These are phyloP conservation scores for Raphanus raphanistrum DNA, from an alignment of 345 rosid genomes.

Conservation along the genomic window DNA sequence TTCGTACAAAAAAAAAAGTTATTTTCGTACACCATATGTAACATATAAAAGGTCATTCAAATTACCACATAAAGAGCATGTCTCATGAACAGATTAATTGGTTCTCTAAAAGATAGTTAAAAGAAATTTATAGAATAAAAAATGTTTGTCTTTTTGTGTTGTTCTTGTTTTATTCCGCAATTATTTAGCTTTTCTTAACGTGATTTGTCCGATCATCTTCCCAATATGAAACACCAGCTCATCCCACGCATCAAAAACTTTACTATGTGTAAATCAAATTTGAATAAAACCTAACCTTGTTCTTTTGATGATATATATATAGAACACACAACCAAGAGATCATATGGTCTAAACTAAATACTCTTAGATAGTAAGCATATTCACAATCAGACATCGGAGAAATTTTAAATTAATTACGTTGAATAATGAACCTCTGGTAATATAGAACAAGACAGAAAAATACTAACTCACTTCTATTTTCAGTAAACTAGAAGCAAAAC, in stretches of 20 bases:
- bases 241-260: constrained; percentile 42
- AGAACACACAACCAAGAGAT: not conserved
- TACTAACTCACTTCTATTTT: not conserved
- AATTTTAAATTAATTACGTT: not conserved
- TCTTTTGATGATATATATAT: not conserved
- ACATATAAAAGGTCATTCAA: not conserved
- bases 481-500: constrained; percentile 21
- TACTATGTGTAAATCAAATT: not conserved
- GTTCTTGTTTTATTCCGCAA: constrained; percentile 68
- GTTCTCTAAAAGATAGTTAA: not conserved
- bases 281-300: not conserved
- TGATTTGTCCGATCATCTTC: constrained; percentile 51
- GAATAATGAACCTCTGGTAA: constrained; percentile 1
- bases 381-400: not conserved
- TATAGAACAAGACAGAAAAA: not conserved
- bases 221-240: constrained; percentile 54
- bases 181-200: constrained; percentile 53
- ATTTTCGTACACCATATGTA: constrained; percentile 2
- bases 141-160: constrained; percentile 57
- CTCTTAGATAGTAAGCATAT: not conserved
- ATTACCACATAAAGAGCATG: constrained; percentile 4
- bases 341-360: not conserved
- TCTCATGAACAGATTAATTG: constrained; percentile 11
- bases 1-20: not conserved
- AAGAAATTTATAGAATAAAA: constrained; percentile 9